phyloP scores from a whole-genome alignment of 495 filamentous ascomycete species.

The Xylaria flabelliformis region DNA sequence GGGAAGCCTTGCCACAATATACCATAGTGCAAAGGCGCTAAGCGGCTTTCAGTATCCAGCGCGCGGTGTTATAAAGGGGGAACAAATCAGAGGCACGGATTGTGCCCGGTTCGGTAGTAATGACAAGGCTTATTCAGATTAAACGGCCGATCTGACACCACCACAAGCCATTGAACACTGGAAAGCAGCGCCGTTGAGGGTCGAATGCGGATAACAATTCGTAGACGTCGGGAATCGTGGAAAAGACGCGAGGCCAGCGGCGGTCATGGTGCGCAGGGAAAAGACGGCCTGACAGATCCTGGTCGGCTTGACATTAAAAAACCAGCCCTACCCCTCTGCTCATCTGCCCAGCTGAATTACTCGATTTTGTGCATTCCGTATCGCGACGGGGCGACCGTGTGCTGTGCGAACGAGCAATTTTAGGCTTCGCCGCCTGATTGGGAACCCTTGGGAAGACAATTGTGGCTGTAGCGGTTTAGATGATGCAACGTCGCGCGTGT shows the following conservation, averaged over 20 bases:
- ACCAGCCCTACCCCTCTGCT: background rate
- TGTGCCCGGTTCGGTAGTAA: background rate
- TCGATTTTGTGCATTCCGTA: slow-evolving; percentile 11
- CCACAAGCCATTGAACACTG: slow-evolving; percentile 35
- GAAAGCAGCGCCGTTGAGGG: slow-evolving; percentile 35
- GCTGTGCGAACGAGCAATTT: background rate
- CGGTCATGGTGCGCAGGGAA: slow-evolving; percentile 16
- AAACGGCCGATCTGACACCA: slow-evolving; percentile 21
- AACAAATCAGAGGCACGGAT: slow-evolving; percentile 19
- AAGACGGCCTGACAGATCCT: slow-evolving; percentile 12
- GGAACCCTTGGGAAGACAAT: background rate
- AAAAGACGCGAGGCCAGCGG: slow-evolving; percentile 22
- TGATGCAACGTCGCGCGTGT: slow-evolving; percentile 4
- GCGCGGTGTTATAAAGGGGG: slow-evolving; percentile 7
- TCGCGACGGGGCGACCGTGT: background rate
- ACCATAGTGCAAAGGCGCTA: slow-evolving; percentile 60
- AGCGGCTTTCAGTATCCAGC: slow-evolving; percentile 29
- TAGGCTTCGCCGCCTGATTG: slow-evolving; percentile 1
- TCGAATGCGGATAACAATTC: slow-evolving; percentile 45
- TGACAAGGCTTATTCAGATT: slow-evolving; percentile 14
- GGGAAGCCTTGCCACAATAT: slow-evolving; percentile 75
- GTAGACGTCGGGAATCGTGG: slow-evolving; percentile 34
- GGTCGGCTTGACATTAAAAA: slow-evolving; percentile 11
- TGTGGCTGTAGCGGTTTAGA: background rate
- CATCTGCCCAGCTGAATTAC: slow-evolving; percentile 1